Percentiles rank a stretch among this genome's conserved stretches.
Conservation (phyloP, 2,329 filamentous ascomycete species). For the Calonectria honghensis region DNA sequence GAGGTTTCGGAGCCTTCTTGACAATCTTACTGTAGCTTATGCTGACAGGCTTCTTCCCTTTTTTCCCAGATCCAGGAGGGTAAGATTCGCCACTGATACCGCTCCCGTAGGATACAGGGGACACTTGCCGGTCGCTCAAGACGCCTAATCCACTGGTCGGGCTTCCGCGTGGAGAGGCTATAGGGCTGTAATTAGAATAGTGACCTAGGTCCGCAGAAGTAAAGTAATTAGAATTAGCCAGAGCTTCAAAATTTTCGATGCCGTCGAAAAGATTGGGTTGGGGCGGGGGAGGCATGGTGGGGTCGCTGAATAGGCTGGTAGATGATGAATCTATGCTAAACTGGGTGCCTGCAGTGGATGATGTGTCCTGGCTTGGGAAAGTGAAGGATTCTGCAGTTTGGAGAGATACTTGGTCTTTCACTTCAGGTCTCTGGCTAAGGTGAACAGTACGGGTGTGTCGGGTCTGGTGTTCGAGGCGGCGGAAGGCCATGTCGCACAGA, state of each 20-base stretch:
- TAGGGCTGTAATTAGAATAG: not conserved
- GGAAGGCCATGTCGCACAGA: conserved; percentile 98
- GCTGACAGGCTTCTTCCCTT: not conserved
- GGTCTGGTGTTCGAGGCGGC: conserved; percentile 95
- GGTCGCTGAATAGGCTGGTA: not conserved
- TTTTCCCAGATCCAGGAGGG: not conserved
- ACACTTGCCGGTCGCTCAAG: not conserved
- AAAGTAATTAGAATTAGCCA: not conserved
- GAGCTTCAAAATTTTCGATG: not conserved
- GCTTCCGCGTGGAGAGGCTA: not conserved
- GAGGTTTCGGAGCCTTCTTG: not conserved
- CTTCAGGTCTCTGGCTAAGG: conserved; percentile 96
- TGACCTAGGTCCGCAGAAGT: not conserved
- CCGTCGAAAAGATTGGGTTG: not conserved
- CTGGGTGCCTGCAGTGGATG: not conserved
- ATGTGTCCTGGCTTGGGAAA: not conserved
- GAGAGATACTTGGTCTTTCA: not conserved
- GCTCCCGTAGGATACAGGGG: not conserved
- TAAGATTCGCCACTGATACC: not conserved
- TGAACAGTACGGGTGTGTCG: conserved; percentile 91
- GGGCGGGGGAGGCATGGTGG: not conserved
- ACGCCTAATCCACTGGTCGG: not conserved
- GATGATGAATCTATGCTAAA: not conserved
- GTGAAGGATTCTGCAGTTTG: not conserved
- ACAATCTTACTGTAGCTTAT: not conserved